Evolutionary conservation across 2,329 filamentous ascomycete genomes (phyloP), one percentile per base, ranked within the genome.

Genomic region (Penicillium sp.): DNA sequence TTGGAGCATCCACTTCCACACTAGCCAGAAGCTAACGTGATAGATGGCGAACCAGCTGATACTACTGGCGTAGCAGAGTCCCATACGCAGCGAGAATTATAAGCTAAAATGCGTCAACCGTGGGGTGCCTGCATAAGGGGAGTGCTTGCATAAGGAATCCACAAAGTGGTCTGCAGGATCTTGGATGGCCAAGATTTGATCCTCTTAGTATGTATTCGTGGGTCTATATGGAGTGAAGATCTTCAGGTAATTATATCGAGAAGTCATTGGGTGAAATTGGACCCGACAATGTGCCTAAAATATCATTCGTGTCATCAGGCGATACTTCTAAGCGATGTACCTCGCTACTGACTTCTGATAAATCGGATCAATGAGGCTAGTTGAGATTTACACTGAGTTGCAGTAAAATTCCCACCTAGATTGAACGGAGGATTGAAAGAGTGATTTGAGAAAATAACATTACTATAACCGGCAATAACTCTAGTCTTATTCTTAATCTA

Each of bases 91-190:
- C 9, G 12, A 13, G 12, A 3, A 3, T 13, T 30, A 7, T 10
- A 30, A 13, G 27, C 27, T 7, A 12, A 5, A 12, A 30, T 30
- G 27, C 27, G 27, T 42, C 49, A 56, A 0, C 70, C 72, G 1
- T 78, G 76, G 75, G 68, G 59, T 5, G 57, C 66, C 0, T 79
- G 78, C 27, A 65, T 67, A 8, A 46, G 66, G 15, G 76, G 75
- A 67, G 59, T 5, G 57, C 66, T 0, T 79, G 78, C 27, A 65
- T 67, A 8, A 46, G 66, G 15, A 67, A 78, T 34, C 75, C 76
- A 0, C 32, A 36, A 0, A 37, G 56, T 1, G 75, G 75, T 0
- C 44, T 78, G 18, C 46, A 42, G 8, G 44, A 49, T 24, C 33
- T 72, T 15, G 71, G 70, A 0, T 77, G 73, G 72, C 73, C 73